Conservation (phyloP, 2,329 filamentous ascomycete species). For the Emergomyces africanus region DNA sequence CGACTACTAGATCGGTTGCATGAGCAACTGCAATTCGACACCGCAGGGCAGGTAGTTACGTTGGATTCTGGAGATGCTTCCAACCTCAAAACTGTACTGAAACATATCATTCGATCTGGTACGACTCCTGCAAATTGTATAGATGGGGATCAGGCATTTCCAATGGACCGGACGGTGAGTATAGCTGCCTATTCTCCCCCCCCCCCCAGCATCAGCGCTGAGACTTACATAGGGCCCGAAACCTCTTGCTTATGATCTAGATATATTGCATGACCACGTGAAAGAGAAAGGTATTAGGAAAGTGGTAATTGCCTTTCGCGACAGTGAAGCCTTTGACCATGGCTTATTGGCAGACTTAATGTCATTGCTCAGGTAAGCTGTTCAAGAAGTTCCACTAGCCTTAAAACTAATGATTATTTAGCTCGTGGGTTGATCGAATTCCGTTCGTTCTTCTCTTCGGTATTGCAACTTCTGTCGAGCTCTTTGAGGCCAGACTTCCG, state of each 20-base stretch:
- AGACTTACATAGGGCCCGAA: conserved; percentile 23
- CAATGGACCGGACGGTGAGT: conserved; percentile 27
- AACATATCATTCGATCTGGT: conserved; percentile 32
- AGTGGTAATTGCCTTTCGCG: conserved; percentile 32
- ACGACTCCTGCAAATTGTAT: conserved; percentile 24
- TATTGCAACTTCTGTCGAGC: conserved; percentile 50
- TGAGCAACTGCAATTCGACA: conserved; percentile 18
- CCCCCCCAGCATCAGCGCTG: conserved; percentile 3
- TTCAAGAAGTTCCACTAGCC: not conserved
- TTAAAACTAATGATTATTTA: conserved; percentile 14
- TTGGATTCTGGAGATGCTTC: conserved; percentile 33
- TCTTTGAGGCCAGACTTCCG: conserved; percentile 47
- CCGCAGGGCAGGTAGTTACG: conserved; percentile 25
- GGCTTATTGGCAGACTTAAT: conserved; percentile 33
- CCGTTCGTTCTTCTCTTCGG: conserved; percentile 48
- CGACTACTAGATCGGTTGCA: conserved; percentile 27
- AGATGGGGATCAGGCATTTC: conserved; percentile 26
- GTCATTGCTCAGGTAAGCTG: conserved; percentile 27
- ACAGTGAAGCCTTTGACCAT: conserved; percentile 37
- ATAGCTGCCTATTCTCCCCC: not conserved
- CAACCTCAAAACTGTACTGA: conserved; percentile 35
- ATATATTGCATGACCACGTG: conserved; percentile 32
- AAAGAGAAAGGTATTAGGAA: conserved; percentile 24
- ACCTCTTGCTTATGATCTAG: conserved; percentile 34
- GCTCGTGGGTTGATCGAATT: conserved; percentile 49